Percentiles rank a stretch among this genome's conserved stretches.
These are phyloP conservation scores for Lagenaria siceraria DNA, from an alignment of 306 rosid genomes.

Conservation along the genomic window DNA sequence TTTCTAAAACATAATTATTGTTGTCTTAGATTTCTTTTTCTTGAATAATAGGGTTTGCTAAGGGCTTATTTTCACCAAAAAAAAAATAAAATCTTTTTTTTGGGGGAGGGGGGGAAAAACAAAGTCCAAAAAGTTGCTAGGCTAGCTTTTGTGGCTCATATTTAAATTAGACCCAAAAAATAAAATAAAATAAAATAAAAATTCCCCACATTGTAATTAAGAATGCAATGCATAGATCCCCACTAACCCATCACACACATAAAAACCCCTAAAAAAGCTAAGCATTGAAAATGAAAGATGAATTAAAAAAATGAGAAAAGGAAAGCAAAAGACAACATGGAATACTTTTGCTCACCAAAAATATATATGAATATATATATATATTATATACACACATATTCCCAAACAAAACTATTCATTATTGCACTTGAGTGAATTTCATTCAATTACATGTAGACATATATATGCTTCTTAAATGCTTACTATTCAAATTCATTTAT, in stretches of 20 bases:
- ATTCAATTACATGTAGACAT: background rate
- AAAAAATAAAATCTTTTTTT: background rate
- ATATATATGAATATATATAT: no score
- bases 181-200: background rate
- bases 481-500: background rate
- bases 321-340: background rate
- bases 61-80: background rate
- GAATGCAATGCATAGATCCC: constrained; percentile 24
- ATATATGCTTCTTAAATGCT: background rate
- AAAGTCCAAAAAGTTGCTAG: background rate
- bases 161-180: background rate
- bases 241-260: constrained; percentile 24
- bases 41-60: background rate
- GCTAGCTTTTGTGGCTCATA: background rate
- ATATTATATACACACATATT: background rate
- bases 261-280: background rate
- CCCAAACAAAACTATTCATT: background rate
- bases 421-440: background rate
- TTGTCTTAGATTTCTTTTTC: background rate
- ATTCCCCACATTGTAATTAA: constrained; percentile 11
- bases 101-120: background rate
- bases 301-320: background rate
- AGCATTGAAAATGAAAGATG: constrained; percentile 1
- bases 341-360: background rate
- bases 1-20: background rate